Evolutionary conservation across 2,329 filamentous ascomycete species (phyloP).

Genomic region (Claviceps arundinis): DNA sequence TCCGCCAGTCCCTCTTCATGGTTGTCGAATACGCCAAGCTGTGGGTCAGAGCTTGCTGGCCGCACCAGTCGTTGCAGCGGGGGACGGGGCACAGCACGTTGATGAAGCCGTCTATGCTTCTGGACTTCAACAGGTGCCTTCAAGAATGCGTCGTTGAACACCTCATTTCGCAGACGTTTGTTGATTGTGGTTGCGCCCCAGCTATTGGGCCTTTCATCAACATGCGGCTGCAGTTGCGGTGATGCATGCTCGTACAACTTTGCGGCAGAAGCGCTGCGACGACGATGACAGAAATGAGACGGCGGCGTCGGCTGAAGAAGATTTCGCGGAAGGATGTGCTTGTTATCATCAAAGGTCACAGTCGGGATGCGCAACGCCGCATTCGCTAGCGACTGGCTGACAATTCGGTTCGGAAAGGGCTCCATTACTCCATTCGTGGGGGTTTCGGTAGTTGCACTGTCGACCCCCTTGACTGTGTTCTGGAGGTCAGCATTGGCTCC

Average conservation of each 20-base stretch:
- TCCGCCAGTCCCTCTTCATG: neutral
- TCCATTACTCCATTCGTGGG: conserved; percentile 9
- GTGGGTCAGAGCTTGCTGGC: conserved; percentile 32
- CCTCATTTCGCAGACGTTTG: conserved; percentile 73
- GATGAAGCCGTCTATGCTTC: conserved; percentile 58
- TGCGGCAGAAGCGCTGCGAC: conserved; percentile 20
- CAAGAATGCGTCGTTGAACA: conserved; percentile 82
- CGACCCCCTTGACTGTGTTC: conserved; percentile 2
- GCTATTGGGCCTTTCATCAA: conserved; percentile 47
- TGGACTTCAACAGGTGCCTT: conserved; percentile 73
- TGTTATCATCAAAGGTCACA: conserved; percentile 87
- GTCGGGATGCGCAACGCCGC: conserved; percentile 59
- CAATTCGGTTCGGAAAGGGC: conserved; percentile 25
- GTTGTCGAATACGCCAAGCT: conserved; percentile 11
- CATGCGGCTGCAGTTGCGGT: conserved; percentile 18
- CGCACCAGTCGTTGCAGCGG: conserved; percentile 32
- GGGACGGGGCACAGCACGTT: conserved; percentile 48
- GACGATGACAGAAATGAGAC: conserved; percentile 17
- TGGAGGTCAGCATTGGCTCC: conserved; percentile 9
- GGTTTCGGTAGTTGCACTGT: neutral
- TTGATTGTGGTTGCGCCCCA: conserved; percentile 94
- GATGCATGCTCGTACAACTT: conserved; percentile 10
- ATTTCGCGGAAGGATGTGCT: conserved; percentile 79
- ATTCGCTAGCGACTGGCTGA: conserved; percentile 65
- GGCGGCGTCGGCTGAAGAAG: conserved; percentile 52